Percentiles rank a stretch among this genome's conserved stretches.
These are phyloP conservation scores for Wickerhamomyces pijperi DNA, from an alignment of 805 yeast species.

Conservation along the genomic window DNA sequence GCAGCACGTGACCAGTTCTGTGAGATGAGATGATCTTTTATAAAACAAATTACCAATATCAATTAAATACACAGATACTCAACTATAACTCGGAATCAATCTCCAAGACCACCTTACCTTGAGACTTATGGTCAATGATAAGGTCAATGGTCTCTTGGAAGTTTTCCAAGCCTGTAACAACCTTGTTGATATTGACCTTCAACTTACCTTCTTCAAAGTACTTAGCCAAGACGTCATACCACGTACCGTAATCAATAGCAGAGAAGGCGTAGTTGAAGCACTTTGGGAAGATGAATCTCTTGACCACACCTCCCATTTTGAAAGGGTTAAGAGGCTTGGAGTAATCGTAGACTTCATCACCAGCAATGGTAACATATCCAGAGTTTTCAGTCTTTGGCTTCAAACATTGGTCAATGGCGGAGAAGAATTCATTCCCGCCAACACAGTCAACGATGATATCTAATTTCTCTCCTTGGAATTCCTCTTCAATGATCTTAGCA, in stretches of 20 bases:
- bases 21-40: too few species aligned
- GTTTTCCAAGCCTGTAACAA: conserved; percentile 32
- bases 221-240: conserved; percentile 19
- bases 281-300: conserved; percentile 9
- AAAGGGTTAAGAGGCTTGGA: conserved; percentile 4
- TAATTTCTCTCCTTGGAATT: conserved; percentile 29
- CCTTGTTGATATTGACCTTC: conserved; percentile 41
- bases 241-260: conserved; percentile 10
- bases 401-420: conserved; percentile 29
- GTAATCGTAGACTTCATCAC: conserved; percentile 34
- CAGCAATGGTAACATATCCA: conserved; percentile 42
- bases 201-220: conserved; percentile 30
- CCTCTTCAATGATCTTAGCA: conserved; percentile 17
- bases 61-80: too few species aligned
- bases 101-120: conserved; percentile 51
- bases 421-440: conserved; percentile 43
- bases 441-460: conserved; percentile 57
- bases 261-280: conserved; percentile 18
- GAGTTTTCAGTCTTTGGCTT: conserved; percentile 36
- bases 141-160: conserved; percentile 38
- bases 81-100: conserved; percentile 6
- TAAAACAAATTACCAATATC: too few species aligned
- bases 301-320: conserved; percentile 5
- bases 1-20: too few species aligned
- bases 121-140: conserved; percentile 34